These are phyloP conservation scores for Diplogelasinospora grovesii DNA, from an alignment of 495 filamentous ascomycete species.

Conservation along the genomic window DNA sequence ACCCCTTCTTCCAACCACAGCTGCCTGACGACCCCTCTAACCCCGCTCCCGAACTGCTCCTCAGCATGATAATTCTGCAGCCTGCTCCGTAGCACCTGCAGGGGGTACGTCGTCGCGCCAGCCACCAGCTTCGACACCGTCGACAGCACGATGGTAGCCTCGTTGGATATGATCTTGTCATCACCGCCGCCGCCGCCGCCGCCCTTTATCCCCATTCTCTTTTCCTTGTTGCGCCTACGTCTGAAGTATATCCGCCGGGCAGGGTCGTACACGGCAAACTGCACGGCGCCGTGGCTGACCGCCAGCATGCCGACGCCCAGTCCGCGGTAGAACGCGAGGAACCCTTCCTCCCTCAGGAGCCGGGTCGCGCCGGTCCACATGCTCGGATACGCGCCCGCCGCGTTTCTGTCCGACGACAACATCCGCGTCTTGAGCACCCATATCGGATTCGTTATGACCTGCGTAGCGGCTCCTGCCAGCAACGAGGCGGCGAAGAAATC, in stretches of 20 bases:
- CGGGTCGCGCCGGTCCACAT: conserved; percentile 60
- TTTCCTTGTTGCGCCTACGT: conserved; percentile 23
- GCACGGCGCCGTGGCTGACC: conserved; percentile 90
- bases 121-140: conserved; percentile 83
- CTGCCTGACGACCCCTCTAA: conserved; percentile 61
- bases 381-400: conserved; percentile 74
- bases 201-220: background rate
- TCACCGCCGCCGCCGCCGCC: conserved; percentile 11
- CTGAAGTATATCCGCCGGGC: conserved; percentile 54
- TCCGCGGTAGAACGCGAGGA: conserved; percentile 75
- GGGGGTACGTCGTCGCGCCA: conserved; percentile 81
- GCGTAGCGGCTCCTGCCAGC: conserved; percentile 65
- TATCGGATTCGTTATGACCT: conserved; percentile 85
- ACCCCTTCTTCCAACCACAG: conserved; percentile 74
- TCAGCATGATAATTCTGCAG: conserved; percentile 83
- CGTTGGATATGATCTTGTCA: conserved; percentile 52
- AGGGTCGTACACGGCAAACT: conserved; percentile 93
- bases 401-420: conserved; percentile 68
- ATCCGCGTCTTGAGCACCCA: conserved; percentile 99
- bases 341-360: conserved; percentile 62
- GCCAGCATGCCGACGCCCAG: conserved; percentile 77
- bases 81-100: conserved; percentile 82
- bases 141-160: conserved; percentile 71
- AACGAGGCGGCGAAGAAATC: conserved; percentile 84
- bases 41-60: conserved; percentile 57